Percentiles rank a stretch among this genome's conserved stretches.
Evolutionary conservation across 208 protist species (phyloP).

Genomic region (Crithidia acanthocephali): DNA sequence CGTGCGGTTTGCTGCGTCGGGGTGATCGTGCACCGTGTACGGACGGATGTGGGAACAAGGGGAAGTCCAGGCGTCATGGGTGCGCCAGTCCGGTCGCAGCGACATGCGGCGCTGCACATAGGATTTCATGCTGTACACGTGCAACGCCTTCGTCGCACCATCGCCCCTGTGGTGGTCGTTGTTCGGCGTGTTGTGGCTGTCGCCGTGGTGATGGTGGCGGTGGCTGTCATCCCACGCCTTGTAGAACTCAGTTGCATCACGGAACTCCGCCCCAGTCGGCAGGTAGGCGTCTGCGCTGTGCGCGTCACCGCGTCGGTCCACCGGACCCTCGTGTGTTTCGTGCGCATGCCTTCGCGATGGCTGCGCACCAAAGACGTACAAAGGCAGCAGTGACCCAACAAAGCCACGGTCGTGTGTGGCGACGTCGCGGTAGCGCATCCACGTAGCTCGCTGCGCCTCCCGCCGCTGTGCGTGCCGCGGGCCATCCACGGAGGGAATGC

Average conservation of each 20-base stretch:
- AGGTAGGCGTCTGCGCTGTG: neutral
- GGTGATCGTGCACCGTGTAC: neutral
- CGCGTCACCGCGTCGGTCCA: too few species aligned
- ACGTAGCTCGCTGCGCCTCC: conserved; percentile 5
- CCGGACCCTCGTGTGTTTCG: too few species aligned
- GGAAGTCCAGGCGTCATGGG: neutral
- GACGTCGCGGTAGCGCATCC: neutral
- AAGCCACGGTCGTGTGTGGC: conserved; percentile 4
- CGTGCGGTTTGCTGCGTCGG: neutral
- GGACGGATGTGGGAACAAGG: conserved; percentile 2
- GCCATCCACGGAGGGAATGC: neutral
- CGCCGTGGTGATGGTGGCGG: neutral
- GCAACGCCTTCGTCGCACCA: neutral
- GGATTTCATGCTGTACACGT: neutral
- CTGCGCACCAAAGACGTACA: conserved; percentile 10
- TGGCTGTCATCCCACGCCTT: neutral
- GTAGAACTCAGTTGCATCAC: neutral
- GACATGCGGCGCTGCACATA: conserved; percentile 3
- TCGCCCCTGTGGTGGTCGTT: neutral
- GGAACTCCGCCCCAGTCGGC: neutral
- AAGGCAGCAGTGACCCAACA: neutral
- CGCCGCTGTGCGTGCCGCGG: neutral
- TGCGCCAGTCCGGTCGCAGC: neutral
- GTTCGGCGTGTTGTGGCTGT: neutral
- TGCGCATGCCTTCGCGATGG: too few species aligned